Conservation (phyloP, 768 basidiomycete genomes). For the Phylloporus sp. region DNA sequence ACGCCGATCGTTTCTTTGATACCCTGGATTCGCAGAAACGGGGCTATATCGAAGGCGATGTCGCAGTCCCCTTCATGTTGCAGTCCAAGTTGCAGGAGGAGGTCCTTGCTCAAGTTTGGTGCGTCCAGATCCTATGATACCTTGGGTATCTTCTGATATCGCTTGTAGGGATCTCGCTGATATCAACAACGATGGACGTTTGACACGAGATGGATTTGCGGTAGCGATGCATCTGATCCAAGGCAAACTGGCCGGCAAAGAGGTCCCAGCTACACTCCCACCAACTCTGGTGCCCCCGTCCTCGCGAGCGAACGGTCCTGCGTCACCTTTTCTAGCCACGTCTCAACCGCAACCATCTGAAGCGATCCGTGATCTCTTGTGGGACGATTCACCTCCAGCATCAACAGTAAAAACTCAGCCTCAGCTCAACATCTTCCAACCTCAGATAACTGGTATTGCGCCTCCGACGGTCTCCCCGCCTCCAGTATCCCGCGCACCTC, state of each 20-base stretch:
- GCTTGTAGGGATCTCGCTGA: conserved; percentile 85
- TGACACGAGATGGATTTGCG: conserved; percentile 91
- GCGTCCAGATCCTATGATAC: conserved; percentile 25
- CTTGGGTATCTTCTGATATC: conserved; percentile 1
- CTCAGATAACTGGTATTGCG: conserved; percentile 37
- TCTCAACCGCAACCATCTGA: conserved; percentile 35
- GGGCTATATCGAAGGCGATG: conserved; percentile 88
- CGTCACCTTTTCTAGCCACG: conserved; percentile 38
- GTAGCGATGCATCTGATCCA: conserved; percentile 94
- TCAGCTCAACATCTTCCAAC: conserved; percentile 21
- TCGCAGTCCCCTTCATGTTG: conserved; percentile 94
- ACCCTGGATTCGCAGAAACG: conserved; percentile 68
- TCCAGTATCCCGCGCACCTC: conserved; percentile 19
- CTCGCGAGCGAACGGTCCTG: conserved; percentile 46
- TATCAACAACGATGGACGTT: conserved; percentile 77
- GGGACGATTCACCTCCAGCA: conserved; percentile 51
- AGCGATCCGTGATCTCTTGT: conserved; percentile 43
- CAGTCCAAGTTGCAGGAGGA: conserved; percentile 82
- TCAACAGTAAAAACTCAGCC: conserved; percentile 39
- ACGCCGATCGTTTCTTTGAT: conserved; percentile 76
- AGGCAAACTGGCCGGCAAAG: conserved; percentile 73
- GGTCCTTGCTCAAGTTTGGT: conserved; percentile 91
- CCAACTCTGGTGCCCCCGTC: conserved; percentile 77
- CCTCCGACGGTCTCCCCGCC: conserved; percentile 31
- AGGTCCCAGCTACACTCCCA: conserved; percentile 70